Evolutionary conservation across 179 eudicot species (phyloP).

Genomic region (Drosera spatulata): DNA sequence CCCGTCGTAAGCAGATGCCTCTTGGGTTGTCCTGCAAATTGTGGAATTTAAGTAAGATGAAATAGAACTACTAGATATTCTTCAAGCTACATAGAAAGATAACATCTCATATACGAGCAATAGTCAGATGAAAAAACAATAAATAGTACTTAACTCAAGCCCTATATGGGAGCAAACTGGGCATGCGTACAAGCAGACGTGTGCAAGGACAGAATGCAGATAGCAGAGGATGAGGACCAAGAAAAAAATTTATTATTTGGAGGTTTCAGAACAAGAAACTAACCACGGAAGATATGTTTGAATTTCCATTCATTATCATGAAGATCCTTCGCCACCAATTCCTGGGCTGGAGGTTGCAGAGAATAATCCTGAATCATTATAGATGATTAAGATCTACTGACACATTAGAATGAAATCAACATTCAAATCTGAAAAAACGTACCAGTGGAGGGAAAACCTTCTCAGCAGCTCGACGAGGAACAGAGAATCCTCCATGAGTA

Average conservation of each 20-base stretch:
- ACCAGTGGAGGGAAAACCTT: conserved; percentile 96
- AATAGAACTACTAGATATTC: conserved; percentile 2
- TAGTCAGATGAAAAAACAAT: too few relatives aligned
- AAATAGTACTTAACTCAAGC: too few relatives aligned
- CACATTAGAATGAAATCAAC: conserved; percentile 4
- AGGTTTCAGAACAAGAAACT: too few relatives aligned
- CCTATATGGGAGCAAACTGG: too few relatives aligned
- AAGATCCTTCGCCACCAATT: conserved; percentile 94
- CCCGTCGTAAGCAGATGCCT: conserved; percentile 98
- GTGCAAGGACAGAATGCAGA: too few relatives aligned
- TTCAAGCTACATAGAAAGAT: not conserved
- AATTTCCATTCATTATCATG: conserved; percentile 99
- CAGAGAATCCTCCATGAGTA: conserved; percentile 95
- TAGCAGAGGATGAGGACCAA: too few relatives aligned
- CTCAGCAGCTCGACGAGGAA: conserved; percentile 96
- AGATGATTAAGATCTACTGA: too few relatives aligned
- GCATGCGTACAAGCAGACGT: too few relatives aligned
- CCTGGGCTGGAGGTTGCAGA: conserved; percentile 95
- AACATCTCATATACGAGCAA: too few relatives aligned
- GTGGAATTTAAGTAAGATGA: too few relatives aligned
- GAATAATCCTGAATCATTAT: conserved; percentile 55
- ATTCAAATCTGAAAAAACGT: conserved; percentile 6
- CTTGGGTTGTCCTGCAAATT: conserved; percentile 93
- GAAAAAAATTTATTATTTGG: too few relatives aligned
- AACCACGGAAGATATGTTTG: conserved; percentile 91